Evolutionary conservation across 2,329 filamentous ascomycete genomes (phyloP), one percentile per base, ranked within the genome.

Genomic region (Chrysoporthe cubensis): DNA sequence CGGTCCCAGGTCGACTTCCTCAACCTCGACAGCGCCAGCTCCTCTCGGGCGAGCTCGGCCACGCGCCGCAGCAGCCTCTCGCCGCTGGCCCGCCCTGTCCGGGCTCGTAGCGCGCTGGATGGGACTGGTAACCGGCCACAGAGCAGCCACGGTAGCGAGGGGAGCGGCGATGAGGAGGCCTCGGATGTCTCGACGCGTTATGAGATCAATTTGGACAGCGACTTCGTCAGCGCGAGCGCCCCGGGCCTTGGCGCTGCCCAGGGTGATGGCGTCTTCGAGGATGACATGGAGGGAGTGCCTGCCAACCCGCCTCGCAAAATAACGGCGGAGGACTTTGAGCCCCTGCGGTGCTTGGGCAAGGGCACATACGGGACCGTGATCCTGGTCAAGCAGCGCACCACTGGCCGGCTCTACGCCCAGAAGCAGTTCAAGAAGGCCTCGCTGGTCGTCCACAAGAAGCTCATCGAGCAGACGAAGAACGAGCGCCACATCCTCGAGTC

Each of bases 371-470:
- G 96, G 46, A 99, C 95, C 0, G 96, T 99, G 13, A 83, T 97
- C 58, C 86, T 99, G 40, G 96, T 99, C 70, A 96, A 94, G 80
- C 95, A 99, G 81, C 89, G 88, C 62, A 82, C 88, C 42, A 97
- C 94, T 1, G 96, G 96, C 54, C 90, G 92, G 56, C 87, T 99
- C 5, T 99, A 94, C 76, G 96, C 96, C 0, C 96, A 99, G 82
- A 99, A 99, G 83, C 95, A 98, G 80, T 96, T 99, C 81, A 96
- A 95, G 78, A 99, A 99, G 81, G 96, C 96, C 0, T 97, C 94
- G 9, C 83, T 99, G 64, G 93, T 94, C 0, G 93, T 99, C 50
- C 94, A 97, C 80, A 97, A 97, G 85, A 94, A 94, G 78, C 87
- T 98, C 43, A 89, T 99, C 62, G 94, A 98, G 81, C 96, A 98